Conservation (phyloP, 805 yeast genomes). For the Phaffomyces opuntiae region DNA sequence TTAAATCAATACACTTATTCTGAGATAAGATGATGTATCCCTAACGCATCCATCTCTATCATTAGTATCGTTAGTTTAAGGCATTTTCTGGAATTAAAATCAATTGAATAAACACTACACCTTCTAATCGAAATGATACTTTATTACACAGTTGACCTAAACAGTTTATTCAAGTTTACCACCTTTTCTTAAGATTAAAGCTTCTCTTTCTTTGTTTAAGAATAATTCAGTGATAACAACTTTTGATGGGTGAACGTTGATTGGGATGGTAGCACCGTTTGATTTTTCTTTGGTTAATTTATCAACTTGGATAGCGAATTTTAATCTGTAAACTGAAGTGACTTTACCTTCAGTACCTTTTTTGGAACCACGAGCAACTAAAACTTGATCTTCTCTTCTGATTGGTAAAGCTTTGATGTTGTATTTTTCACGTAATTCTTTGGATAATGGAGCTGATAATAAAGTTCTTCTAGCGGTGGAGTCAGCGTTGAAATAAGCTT, state of each 20-base stretch:
- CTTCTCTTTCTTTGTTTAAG: constrained; percentile 99
- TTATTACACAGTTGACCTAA: constrained; percentile 12
- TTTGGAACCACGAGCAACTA: constrained; percentile 97
- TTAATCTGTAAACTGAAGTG: constrained; percentile 97
- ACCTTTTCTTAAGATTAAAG: constrained; percentile 95
- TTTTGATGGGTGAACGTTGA: constrained; percentile 97
- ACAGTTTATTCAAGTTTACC: constrained; percentile 81
- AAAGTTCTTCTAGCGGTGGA: constrained; percentile 90
- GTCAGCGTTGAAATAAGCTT: constrained; percentile 98
- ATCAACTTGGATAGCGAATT: constrained; percentile 93
- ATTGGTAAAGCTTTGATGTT: constrained; percentile 92
- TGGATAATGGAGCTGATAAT: constrained; percentile 97
- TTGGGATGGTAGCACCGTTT: constrained; percentile 94
- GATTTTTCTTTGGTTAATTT: constrained; percentile 97
- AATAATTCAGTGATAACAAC: constrained; percentile 97
- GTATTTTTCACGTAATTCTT: constrained; percentile 97
- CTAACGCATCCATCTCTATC: too few species aligned
- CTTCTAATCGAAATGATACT: constrained; percentile 5
- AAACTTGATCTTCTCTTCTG: constrained; percentile 95
- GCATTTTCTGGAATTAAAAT: too few species aligned
- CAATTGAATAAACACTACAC: too few species aligned
- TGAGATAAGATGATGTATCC: too few species aligned
- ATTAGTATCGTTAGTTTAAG: too few species aligned
- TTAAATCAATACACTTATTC: too few species aligned
- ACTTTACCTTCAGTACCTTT: constrained; percentile 99